Base-by-base conservation (phyloP, 1,284 basidiomycete genomes). In the Wolfiporia cocos region DNA sequence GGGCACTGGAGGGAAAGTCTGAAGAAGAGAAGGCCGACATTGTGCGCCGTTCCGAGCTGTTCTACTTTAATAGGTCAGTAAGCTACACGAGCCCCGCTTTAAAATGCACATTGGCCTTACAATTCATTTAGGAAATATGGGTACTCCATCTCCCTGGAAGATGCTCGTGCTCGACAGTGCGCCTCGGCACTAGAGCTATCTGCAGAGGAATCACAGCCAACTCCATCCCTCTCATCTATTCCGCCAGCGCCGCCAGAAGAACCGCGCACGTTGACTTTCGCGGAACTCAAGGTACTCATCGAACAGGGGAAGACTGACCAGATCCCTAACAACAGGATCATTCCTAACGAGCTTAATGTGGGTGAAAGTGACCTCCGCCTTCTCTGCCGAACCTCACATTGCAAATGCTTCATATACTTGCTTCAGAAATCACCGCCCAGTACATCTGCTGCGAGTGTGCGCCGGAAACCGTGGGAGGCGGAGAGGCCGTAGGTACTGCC, bases 281-380 rank as follows among this genome's bases (percentile, higher is more conserved):
- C 74, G 1, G 78, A 88, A 57, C 63, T 89, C 36, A 75, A 83
- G 51, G 69, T 69, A 32, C 66, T 89, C 43, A 84, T 89, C 45
- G 76, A 85, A 53, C 68, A 79, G 24, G 83, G 83, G 20, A 76
- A 71, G 49, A 74, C 76, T 2, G 81, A 85, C 51, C 64, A 79
- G 55, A 86, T 89, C 22, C 86, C 86, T 1, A 85, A 88, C 52
- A 89, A 87, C 56, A 82, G 79, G 47, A 46, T 68, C 33, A 85
- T 89, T 37, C 76, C 81, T 0, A 69, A 80, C 24, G 64, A 61
- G 2, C 52, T 87, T 24, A 82, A 79, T 60, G 85, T 86, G 54
- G 41, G 76, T n/a, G n/a, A n/a, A n/a, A n/a, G n/a, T n/a, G n/a
- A n/a, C 64, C 9, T 35, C 31, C 30, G n/a, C 24, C 12, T 41